Conservation (phyloP, 2,329 filamentous ascomycete species). For the Clarireedia sp. region DNA sequence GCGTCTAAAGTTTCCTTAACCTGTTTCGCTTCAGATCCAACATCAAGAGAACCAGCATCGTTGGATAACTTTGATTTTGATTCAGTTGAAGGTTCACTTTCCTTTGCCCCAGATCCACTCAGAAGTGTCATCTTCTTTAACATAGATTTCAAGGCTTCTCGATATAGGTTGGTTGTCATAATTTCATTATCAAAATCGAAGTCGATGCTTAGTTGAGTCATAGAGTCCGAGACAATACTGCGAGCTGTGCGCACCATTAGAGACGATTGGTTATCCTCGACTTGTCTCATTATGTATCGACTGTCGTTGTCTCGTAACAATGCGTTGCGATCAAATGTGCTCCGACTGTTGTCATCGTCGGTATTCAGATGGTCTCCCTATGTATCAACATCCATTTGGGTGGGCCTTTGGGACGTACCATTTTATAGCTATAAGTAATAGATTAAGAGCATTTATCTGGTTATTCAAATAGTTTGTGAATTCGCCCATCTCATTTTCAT, state of each 20-base stretch:
- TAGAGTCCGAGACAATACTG: not conserved
- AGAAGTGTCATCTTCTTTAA: not conserved
- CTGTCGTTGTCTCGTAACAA: not conserved
- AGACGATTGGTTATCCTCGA: not conserved
- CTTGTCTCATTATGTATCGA: not conserved
- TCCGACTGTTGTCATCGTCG: not conserved
- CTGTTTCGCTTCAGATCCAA: too few species aligned
- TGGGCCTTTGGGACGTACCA: not conserved
- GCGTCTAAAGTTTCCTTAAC: too few species aligned
- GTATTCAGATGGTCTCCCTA: too few species aligned
- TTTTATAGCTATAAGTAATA: not conserved
- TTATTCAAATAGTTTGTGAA: not conserved
- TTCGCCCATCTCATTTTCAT: not conserved
- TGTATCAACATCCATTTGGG: too few species aligned
- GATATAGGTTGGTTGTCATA: not conserved
- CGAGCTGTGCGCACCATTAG: not conserved
- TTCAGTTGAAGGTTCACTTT: too few species aligned
- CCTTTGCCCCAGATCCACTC: not conserved
- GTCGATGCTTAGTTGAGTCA: not conserved
- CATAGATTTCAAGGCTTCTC: not conserved
- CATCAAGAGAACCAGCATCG: too few species aligned
- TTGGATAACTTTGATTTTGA: too few species aligned
- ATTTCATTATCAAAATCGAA: conserved; percentile 3
- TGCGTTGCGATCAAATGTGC: not conserved
- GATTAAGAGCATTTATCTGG: not conserved